Evolutionary conservation across 768 basidiomycete species (phyloP).

Genomic region (Termitomyces titanicus): DNA sequence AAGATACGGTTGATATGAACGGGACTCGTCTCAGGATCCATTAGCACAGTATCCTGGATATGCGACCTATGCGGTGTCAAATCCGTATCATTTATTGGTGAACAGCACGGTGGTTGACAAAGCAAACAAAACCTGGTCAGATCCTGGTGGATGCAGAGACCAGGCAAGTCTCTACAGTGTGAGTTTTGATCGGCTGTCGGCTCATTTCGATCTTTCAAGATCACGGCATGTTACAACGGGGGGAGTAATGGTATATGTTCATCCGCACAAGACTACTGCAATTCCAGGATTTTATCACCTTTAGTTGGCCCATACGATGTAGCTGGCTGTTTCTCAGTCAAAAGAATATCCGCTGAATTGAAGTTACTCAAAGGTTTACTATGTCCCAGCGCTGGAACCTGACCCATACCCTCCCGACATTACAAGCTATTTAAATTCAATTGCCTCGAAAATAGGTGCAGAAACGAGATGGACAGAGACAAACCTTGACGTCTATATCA

Average conservation of each 20-base stretch:
- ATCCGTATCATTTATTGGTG: slow-evolving; percentile 55
- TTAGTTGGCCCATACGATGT: slow-evolving; percentile 54
- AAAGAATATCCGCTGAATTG: not conserved
- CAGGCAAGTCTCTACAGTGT: slow-evolving; percentile 27
- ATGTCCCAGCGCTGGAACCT: slow-evolving; percentile 38
- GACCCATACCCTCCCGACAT: slow-evolving; percentile 50
- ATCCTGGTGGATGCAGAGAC: slow-evolving; percentile 44
- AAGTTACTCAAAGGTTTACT: slow-evolving; percentile 35
- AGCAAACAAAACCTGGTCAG: slow-evolving; percentile 40
- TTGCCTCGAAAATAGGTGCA: slow-evolving; percentile 38
- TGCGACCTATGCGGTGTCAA: slow-evolving; percentile 47
- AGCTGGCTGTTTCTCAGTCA: slow-evolving; percentile 2
- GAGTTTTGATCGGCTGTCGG: not conserved
- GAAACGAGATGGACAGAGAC: slow-evolving; percentile 40
- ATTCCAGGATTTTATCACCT: slow-evolving; percentile 47
- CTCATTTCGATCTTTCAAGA: slow-evolving; percentile 27
- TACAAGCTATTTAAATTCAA: slow-evolving; percentile 24
- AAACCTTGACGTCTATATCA: slow-evolving; percentile 39
- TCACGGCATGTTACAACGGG: slow-evolving; percentile 45
- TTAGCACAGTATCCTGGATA: slow-evolving; percentile 56
- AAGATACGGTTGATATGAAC: too few relatives aligned
- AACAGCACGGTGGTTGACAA: slow-evolving; percentile 32
- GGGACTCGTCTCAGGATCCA: slow-evolving; percentile 26
- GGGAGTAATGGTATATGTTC: slow-evolving; percentile 49
- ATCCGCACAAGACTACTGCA: slow-evolving; percentile 53